Evolutionary conservation across 352 stramenopile genomes (phyloP).

Genomic region (Pythium angustatum): DNA sequence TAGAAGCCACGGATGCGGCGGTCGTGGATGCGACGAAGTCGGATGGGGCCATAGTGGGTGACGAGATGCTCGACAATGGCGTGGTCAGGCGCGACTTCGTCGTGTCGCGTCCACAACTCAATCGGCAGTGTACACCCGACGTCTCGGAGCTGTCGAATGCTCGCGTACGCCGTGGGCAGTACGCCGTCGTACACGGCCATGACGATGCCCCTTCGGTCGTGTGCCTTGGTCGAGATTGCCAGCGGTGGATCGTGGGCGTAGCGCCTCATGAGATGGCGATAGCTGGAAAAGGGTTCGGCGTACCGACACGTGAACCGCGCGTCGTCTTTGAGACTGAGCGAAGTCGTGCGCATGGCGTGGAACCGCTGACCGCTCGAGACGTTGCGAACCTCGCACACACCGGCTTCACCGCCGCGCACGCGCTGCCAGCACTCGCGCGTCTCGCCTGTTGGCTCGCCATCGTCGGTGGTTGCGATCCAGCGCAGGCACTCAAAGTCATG

Average conservation of each 20-base stretch:
- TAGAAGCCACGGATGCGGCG: conserved; percentile 29
- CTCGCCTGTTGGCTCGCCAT: conserved; percentile 45
- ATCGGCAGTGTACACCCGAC: conserved; percentile 32
- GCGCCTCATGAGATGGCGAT: conserved; percentile 38
- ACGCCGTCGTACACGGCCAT: conserved; percentile 39
- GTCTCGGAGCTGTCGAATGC: conserved; percentile 29
- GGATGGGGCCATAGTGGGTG: conserved; percentile 26
- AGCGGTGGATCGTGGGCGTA: conserved; percentile 70
- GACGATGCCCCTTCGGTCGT: conserved; percentile 28
- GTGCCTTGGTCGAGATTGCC: neutral
- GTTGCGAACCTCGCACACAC: conserved; percentile 70
- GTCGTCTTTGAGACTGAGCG: conserved; percentile 64
- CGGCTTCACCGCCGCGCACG: conserved; percentile 50
- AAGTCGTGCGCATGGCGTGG: conserved; percentile 66
- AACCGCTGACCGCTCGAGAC: conserved; percentile 47
- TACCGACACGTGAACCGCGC: conserved; percentile 71
- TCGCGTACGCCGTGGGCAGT: conserved; percentile 30
- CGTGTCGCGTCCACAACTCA: conserved; percentile 35
- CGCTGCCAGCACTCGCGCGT: conserved; percentile 63
- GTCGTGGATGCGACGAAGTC: conserved; percentile 33
- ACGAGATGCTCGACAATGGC: conserved; percentile 29
- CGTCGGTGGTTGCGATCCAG: conserved; percentile 62
- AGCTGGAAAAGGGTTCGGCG: conserved; percentile 56
- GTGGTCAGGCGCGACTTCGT: conserved; percentile 28
- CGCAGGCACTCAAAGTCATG: conserved; percentile 64